A percentile compares a stretch with the other conserved stretches of the same genome.
Conservation (phyloP, 2,329 filamentous ascomycete genomes). For the Xylariaceae sp. region DNA sequence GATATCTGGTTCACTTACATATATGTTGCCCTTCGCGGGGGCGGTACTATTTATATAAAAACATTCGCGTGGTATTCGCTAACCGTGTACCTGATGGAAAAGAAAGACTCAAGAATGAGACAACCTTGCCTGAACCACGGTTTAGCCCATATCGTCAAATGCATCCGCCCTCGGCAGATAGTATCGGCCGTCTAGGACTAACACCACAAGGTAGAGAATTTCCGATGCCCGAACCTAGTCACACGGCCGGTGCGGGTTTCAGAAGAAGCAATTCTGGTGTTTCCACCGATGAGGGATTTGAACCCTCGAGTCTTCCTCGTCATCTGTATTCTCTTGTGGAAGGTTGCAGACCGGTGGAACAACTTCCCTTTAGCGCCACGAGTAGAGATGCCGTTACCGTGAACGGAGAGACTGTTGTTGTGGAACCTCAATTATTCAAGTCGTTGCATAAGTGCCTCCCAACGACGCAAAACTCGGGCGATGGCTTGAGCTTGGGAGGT, state of each 20-base stretch:
- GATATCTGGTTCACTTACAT: conserved; percentile 89
- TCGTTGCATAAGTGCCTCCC: conserved; percentile 25
- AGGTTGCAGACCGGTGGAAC: conserved; percentile 42
- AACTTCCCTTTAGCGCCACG: conserved; percentile 50
- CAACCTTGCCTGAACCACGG: conserved; percentile 81
- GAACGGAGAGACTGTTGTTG: conserved; percentile 26
- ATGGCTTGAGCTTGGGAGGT: conserved; percentile 22
- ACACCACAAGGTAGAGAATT: too few species aligned
- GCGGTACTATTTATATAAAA: conserved; percentile 87
- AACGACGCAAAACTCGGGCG: conserved; percentile 36
- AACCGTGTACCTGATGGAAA: conserved; percentile 95
- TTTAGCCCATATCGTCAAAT: conserved; percentile 72
- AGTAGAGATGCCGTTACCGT: conserved; percentile 29
- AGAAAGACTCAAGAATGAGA: conserved; percentile 86
- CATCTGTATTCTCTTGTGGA: conserved; percentile 30
- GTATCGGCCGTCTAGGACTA: conserved; percentile 30
- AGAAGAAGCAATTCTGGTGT: conserved; percentile 56
- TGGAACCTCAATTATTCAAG: conserved; percentile 20
- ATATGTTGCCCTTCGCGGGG: conserved; percentile 85
- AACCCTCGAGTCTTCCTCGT: conserved; percentile 20
- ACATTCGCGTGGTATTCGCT: conserved; percentile 90
- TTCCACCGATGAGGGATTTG: conserved; percentile 36
- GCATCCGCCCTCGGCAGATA: conserved; percentile 37
- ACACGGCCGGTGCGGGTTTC: conserved; percentile 59
- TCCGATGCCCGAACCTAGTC: conserved; percentile 39